Percentiles rank a stretch among this genome's conserved stretches.
Conservation (phyloP, 179 eudicot genomes). For the Beta lomatogona region DNA sequence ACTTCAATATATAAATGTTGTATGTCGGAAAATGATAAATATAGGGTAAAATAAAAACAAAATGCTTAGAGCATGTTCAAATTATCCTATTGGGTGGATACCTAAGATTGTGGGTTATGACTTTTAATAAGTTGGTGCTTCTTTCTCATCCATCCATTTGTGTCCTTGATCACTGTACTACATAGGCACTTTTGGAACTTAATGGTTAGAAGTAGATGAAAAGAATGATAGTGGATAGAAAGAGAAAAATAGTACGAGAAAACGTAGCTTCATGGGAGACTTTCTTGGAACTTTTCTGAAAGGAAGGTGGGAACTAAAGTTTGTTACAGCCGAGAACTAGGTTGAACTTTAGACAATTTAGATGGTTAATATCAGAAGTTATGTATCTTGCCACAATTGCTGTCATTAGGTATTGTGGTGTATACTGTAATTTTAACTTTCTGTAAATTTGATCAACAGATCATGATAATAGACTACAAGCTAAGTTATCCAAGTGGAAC, state of each 20-base stretch:
- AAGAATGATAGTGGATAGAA: no score
- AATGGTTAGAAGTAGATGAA: no score
- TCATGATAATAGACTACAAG: conserved; percentile 86
- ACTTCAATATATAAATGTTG: not conserved
- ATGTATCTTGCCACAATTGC: no score
- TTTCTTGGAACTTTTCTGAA: no score
- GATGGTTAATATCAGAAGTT: not conserved
- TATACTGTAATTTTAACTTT: not conserved
- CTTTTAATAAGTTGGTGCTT: not conserved
- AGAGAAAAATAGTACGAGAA: no score
- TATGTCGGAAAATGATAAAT: not conserved
- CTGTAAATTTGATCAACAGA: conserved; percentile 37
- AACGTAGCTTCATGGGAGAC: no score
- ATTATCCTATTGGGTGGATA: not conserved
- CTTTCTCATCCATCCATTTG: not conserved
- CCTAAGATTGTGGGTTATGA: not conserved
- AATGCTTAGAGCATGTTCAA: not conserved
- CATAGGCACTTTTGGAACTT: not conserved
- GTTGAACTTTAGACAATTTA: not conserved
- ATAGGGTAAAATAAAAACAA: not conserved
- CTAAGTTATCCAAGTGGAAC: conserved; percentile 89
- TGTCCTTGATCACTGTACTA: no score
- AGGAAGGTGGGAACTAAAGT: no score
- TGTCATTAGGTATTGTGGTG: not conserved
- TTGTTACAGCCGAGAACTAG: no score